Evolutionary conservation across 768 basidiomycete genomes (phyloP).

Genomic region (Auricularia auricula-judae): DNA sequence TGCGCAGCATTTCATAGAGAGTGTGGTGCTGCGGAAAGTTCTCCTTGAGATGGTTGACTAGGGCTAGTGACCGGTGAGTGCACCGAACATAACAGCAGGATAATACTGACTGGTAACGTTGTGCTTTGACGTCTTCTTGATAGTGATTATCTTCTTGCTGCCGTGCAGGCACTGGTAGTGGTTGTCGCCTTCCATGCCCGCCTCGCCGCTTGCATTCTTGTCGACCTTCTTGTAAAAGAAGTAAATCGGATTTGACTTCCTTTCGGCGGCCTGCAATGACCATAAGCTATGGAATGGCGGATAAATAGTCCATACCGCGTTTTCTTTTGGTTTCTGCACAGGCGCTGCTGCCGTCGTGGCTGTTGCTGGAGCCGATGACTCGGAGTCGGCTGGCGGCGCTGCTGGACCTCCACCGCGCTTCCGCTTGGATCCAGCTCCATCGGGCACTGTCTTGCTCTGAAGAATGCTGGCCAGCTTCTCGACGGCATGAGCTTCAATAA

Average conservation of each 20-base stretch:
- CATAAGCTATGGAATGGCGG: not conserved
- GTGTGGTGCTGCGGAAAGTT: not conserved
- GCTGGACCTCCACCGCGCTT: too few species aligned
- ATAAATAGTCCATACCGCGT: not conserved
- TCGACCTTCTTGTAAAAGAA: constrained; percentile 11
- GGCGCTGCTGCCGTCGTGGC: not conserved
- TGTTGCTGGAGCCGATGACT: too few species aligned
- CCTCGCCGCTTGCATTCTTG: constrained; percentile 4
- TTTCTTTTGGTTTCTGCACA: not conserved
- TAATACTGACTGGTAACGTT: not conserved
- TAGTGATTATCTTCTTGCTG: constrained; percentile 9
- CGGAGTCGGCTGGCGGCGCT: too few species aligned
- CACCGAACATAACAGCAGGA: not conserved
- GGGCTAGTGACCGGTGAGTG: not conserved
- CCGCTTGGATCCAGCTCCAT: too few species aligned
- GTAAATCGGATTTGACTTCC: constrained; percentile 10
- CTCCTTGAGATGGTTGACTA: not conserved
- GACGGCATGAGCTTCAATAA: not conserved
- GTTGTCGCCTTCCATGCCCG: constrained; percentile 11
- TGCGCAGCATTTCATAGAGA: not conserved
- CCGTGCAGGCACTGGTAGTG: constrained; percentile 15
- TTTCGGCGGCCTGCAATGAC: not conserved
- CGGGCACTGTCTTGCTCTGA: too few species aligned
- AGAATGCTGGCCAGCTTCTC: too few species aligned
- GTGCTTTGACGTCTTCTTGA: constrained; percentile 6